Percentiles rank a stretch among this genome's conserved stretches.
phyloP scores from a whole-genome alignment of 805 yeast genomes.

The Saturnispora kantuleensis region DNA sequence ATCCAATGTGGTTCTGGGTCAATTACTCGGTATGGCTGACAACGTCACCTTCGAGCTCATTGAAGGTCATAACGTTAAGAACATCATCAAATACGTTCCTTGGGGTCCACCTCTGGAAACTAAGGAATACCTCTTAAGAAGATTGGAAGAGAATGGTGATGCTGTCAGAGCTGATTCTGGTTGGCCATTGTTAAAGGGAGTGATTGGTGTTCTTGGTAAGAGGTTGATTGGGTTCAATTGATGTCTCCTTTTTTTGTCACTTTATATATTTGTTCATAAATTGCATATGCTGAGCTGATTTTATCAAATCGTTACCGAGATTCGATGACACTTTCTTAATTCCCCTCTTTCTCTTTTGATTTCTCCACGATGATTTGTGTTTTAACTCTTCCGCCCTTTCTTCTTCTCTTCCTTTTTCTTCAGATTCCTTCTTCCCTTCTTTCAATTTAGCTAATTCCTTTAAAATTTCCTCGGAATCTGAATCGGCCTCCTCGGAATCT shows the following conservation, averaged over 20 bases:
- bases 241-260: conserved; percentile 12
- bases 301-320: conserved; percentile 24
- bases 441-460: conserved; percentile 32
- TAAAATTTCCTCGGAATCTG: conserved; percentile 41
- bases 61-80: conserved; percentile 50
- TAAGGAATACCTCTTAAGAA: conserved; percentile 76
- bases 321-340: conserved; percentile 12
- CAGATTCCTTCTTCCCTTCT: conserved; percentile 19
- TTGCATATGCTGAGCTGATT: conserved; percentile 32
- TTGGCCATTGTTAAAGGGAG: conserved; percentile 57
- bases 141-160: conserved; percentile 93
- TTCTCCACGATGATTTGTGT: conserved; percentile 13
- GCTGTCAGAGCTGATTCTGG: conserved; percentile 82
- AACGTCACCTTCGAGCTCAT: conserved; percentile 71
- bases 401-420: conserved; percentile 12
- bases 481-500: conserved; percentile 33
- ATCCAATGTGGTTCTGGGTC: conserved; percentile 74
- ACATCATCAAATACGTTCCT: conserved; percentile 88
- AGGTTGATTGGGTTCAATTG: conserved; percentile 17
- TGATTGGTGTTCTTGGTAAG: conserved; percentile 28
- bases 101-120: conserved; percentile 98
- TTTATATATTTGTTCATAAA: conserved; percentile 33
- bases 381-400: conserved; percentile 15
- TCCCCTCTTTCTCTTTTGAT: conserved; percentile 5
- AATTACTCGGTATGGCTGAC: conserved; percentile 93